phyloP scores from a whole-genome alignment of 225 moss, liverwort and hornwort species.

The Ulota crispa region DNA sequence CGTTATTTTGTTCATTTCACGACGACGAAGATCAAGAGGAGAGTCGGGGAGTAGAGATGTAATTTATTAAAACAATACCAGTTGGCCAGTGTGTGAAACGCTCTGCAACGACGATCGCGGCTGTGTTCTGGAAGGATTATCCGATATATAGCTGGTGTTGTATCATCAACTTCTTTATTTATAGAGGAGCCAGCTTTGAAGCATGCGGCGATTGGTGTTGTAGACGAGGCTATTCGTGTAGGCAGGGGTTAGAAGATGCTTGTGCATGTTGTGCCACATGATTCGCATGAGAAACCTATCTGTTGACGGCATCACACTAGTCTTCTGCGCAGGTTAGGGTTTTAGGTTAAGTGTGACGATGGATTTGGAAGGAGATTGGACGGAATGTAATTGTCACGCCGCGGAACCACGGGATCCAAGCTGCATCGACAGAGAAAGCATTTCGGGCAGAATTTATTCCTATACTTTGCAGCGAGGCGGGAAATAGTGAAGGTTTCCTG shows the following conservation, averaged over 20 bases:
- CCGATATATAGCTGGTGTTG: not conserved
- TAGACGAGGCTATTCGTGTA: not conserved
- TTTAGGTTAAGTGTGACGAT: constrained; percentile 18
- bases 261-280: constrained; percentile 15
- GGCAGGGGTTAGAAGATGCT: constrained; percentile 4
- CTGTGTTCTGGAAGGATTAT: not conserved
- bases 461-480: not conserved
- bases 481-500: not conserved
- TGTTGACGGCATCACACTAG: constrained; percentile 24
- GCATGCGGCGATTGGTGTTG: not conserved
- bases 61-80: not conserved
- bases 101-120: not conserved
- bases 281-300: constrained; percentile 35
- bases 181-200: not conserved
- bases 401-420: not conserved
- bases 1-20: constrained; percentile 21
- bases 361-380: not conserved
- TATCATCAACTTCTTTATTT: not conserved
- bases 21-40: constrained; percentile 1
- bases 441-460: not conserved
- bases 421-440: not conserved
- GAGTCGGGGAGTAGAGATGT: not conserved
- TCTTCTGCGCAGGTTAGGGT: constrained; percentile 16
- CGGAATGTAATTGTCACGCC: not conserved
- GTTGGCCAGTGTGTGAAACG: not conserved